Evolutionary conservation across 164 flowering plant species (phyloP).

Genomic region (grape (Vitis vinifera)): DNA sequence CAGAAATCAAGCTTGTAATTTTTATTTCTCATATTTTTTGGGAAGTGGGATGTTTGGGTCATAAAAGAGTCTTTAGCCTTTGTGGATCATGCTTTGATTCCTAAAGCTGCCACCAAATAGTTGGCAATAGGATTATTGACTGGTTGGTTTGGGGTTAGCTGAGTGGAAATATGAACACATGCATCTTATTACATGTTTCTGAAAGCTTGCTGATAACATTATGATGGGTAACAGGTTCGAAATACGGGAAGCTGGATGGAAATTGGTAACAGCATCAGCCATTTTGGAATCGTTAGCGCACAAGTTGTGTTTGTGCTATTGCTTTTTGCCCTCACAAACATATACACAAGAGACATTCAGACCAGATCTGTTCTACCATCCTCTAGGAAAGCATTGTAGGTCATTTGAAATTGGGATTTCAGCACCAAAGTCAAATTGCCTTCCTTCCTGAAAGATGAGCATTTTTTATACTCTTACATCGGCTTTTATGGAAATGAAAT

Average conservation of each 20-base stretch:
- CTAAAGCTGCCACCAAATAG: too few relatives aligned
- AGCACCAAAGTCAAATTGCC: neutral
- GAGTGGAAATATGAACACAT: too few relatives aligned
- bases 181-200: neutral
- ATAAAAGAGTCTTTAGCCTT: too few relatives aligned
- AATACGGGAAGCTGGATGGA: slow-evolving; percentile 99
- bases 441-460: neutral
- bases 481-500: neutral
- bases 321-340: slow-evolving; percentile 84
- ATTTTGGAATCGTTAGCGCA: slow-evolving; percentile 95
- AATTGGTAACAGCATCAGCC: slow-evolving; percentile 99
- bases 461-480: neutral
- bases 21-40: too few relatives aligned
- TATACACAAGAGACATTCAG: slow-evolving; percentile 80
- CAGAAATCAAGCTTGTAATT: too few relatives aligned
- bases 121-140: too few relatives aligned
- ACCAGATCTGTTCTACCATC: slow-evolving; percentile 30
- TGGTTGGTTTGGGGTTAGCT: too few relatives aligned
- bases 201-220: slow-evolving; percentile 7
- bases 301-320: slow-evolving; percentile 92
- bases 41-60: too few relatives aligned
- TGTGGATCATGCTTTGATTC: too few relatives aligned
- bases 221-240: slow-evolving; percentile 53
- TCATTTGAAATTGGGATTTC: neutral
- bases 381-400: slow-evolving; percentile 54